Evolutionary conservation across 2,329 filamentous ascomycete genomes (phyloP).

Genomic region (Chaetothyriales sp.): DNA sequence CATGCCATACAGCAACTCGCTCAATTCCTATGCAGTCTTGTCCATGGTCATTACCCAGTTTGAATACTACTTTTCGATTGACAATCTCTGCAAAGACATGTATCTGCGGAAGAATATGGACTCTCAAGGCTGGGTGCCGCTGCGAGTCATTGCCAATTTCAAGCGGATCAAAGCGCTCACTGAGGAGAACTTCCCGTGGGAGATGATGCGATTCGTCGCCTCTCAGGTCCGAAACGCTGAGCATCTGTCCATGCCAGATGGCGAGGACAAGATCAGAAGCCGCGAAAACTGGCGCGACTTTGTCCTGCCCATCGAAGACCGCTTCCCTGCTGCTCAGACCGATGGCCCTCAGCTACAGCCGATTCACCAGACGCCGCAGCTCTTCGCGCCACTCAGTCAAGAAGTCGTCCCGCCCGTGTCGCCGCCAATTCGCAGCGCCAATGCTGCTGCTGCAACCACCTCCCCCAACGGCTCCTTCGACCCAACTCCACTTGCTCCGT

Average conservation of each 20-base stretch:
- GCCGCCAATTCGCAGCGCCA: slow-evolving; percentile 22
- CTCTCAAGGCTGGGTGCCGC: slow-evolving; percentile 74
- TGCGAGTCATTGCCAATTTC: slow-evolving; percentile 70
- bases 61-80: slow-evolving; percentile 93
- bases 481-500: background rate
- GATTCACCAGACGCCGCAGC: background rate
- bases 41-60: slow-evolving; percentile 46
- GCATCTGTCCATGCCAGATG: slow-evolving; percentile 58
- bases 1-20: slow-evolving; percentile 41
- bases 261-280: slow-evolving; percentile 61
- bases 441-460: slow-evolving; percentile 20
- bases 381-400: background rate
- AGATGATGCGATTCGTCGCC: slow-evolving; percentile 60
- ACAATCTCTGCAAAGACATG: slow-evolving; percentile 87
- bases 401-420: background rate
- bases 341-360: slow-evolving; percentile 40
- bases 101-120: slow-evolving; percentile 88
- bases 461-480: slow-evolving; percentile 18
- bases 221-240: slow-evolving; percentile 59
- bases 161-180: slow-evolving; percentile 64
- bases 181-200: slow-evolving; percentile 41
- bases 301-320: slow-evolving; percentile 55
- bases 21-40: slow-evolving; percentile 42
- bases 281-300: slow-evolving; percentile 66
- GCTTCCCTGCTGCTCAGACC: slow-evolving; percentile 58